Evolutionary conservation across 2,329 filamentous ascomycete genomes (phyloP), one percentile per base, ranked within the genome.

Genomic region (Fusarium dimerum): DNA sequence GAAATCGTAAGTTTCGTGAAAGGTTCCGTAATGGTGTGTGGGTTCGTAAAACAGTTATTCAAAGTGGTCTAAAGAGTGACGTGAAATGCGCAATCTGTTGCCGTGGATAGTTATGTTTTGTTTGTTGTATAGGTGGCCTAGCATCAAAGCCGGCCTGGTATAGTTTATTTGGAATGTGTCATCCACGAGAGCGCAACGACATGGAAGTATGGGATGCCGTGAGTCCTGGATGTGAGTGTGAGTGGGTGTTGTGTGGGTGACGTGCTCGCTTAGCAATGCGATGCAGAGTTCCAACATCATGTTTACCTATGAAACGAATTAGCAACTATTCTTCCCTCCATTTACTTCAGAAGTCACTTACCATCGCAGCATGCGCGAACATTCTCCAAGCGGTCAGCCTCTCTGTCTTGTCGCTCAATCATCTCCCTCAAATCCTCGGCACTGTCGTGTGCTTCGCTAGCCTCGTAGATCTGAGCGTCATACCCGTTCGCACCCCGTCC

Each of bases 311-410:
- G 20, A 12, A 42, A 32, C 20, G 8, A 40, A 46, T 59, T 60
- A 71, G 64, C 68, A 50, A 68, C 38, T 30, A 12, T 13, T 20
- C 20, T 10, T 6, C 2, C 34, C 40, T 30, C 1, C 15, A 11
- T 5, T 11, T 32, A 9, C 20, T 12, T 4, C 39, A 26, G 26
- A 16, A 18, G 4, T 10, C 16, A 47, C 87, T 83, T 81, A 93
- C 92, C 94, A 82, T 97, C 94, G 73, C 94, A 99, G 76, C 94
- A 99, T 54, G 93, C 92, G 68, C 94, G 82, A 59, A 99, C 94
- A 71, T 99, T 97, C 78, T 97, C 93, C 65, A 97, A 79, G 56
- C 87, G 82, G 67, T 92, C 89, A 26, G 87, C 79, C 61, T 92
- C 89, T 48, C 85, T 78, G 65, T 93, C 88, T 67, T 92, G 87